A percentile compares a stretch with the other conserved stretches of the same genome.
Evolutionary conservation across 345 rosid genomes (phyloP).

Genomic region (Hypericum perforatum): DNA sequence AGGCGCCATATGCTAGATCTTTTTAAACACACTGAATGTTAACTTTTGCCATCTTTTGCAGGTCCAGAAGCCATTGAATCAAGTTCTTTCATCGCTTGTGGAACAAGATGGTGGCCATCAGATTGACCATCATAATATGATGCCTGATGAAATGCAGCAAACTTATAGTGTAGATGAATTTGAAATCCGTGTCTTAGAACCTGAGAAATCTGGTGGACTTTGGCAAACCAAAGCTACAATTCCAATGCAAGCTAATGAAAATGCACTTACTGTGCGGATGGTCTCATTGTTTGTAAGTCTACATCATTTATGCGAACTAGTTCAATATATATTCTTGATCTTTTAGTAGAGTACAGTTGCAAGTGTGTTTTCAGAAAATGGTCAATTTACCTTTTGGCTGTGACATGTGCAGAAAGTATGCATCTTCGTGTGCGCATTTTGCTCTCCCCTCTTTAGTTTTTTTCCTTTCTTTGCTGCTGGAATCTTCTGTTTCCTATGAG

Average conservation of each 20-base stretch:
- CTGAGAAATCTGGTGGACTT: conserved; percentile 73
- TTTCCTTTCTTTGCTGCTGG: background rate
- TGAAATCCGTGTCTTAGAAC: conserved; percentile 87
- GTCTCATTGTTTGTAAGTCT: conserved; percentile 77
- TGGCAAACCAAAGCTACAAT: conserved; percentile 94
- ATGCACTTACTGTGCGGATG: conserved; percentile 87
- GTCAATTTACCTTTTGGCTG: background rate
- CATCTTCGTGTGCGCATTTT: no score
- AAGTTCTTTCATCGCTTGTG: conserved; percentile 80
- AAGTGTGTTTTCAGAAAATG: conserved; percentile 2
- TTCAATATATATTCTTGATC: conserved; percentile 6
- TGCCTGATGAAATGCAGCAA: conserved; percentile 62
- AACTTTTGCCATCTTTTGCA: conserved; percentile 14
- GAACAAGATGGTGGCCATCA: conserved; percentile 95
- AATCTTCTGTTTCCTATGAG: background rate
- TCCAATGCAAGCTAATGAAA: conserved; percentile 91
- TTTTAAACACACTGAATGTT: no score
- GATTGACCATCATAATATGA: conserved; percentile 66
- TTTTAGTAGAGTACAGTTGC: conserved; percentile 6
- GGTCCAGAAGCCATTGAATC: conserved; percentile 84
- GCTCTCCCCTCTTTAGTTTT: no score
- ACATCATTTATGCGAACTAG: conserved; percentile 6
- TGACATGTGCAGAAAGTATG: background rate
- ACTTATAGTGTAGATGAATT: conserved; percentile 80
- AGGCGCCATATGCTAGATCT: background rate